Percentiles rank a stretch among this genome's conserved stretches.
Evolutionary conservation across 2,329 filamentous ascomycete species (phyloP).

Genomic region (Aspergillus sp.): DNA sequence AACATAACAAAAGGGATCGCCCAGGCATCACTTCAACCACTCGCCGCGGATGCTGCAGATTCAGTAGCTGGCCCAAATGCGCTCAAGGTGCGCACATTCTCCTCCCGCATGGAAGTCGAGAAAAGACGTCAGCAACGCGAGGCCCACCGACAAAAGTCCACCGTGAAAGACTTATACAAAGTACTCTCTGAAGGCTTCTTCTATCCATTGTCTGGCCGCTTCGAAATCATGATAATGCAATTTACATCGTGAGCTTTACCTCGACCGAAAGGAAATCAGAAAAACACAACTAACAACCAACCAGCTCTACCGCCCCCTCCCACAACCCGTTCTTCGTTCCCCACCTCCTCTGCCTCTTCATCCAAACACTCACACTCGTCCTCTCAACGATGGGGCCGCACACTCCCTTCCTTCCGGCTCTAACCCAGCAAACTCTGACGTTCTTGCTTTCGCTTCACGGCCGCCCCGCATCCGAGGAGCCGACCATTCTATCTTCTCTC

Average conservation of each 20-base stretch:
- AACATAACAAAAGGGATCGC: slow-evolving; percentile 67
- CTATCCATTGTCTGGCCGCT: slow-evolving; percentile 78
- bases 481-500: slow-evolving; percentile 69
- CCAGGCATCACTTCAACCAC: slow-evolving; percentile 72
- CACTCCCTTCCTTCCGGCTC: slow-evolving; percentile 70
- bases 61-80: slow-evolving; percentile 74
- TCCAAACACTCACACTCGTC: slow-evolving; percentile 82
- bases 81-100: slow-evolving; percentile 88
- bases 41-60: slow-evolving; percentile 81
- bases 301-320: slow-evolving; percentile 35
- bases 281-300: slow-evolving; percentile 3
- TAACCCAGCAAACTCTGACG: slow-evolving; percentile 82
- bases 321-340: slow-evolving; percentile 70
- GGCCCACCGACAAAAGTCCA: slow-evolving; percentile 54
- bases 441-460: slow-evolving; percentile 71
- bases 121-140: slow-evolving; percentile 49
- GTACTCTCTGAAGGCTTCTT: slow-evolving; percentile 78
- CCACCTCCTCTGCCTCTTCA: slow-evolving; percentile 72
- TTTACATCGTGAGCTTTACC: slow-evolving; percentile 47
- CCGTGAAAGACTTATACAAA: slow-evolving; percentile 75
- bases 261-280: not conserved
- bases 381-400: slow-evolving; percentile 81
- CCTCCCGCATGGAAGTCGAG: slow-evolving; percentile 69
- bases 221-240: slow-evolving; percentile 63
- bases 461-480: slow-evolving; percentile 56